Evolutionary conservation across 176 grass and related monocot species (phyloP), one percentile per base, ranked within the genome.

Genomic region (Triticum timopheevii): DNA sequence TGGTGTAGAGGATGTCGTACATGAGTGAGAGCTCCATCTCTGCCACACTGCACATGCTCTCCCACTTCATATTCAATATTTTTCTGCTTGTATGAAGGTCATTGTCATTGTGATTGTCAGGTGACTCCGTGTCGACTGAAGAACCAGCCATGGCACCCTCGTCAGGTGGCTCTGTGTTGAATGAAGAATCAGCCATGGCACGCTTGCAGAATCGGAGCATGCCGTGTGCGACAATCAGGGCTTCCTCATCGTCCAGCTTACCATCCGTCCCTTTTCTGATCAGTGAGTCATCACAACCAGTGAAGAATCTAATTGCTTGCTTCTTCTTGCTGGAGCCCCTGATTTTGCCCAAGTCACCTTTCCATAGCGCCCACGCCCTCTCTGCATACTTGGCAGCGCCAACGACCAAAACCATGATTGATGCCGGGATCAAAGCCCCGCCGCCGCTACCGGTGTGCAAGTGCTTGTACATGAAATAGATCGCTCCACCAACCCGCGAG

Each of bases 1-100:
- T 92, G 49, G 90, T 92, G 83, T 92, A 85, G 7, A 92, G 87
- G 10, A 92, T 69, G 10, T 87, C 85, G 10, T 87, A 87, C 23
- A 77, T n/a, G 5, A 91, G 76, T 5, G 81, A 82, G 6, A 91
- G 67, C 8, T 91, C 49, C 36, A 39, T 39, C 36, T 87, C 74
- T 17, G 28, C 54, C 19, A 42, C 42, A 7, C 5, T 69, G 67
- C 27, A 33, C 25, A 50, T 65, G 4, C 1, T 3, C 39, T 49
- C 2, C 74, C 74, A 77, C 7, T 2, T 10, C 0, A 7, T 1
- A 10, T 7, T 27, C 4, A 39, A 10, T 25, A 80, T 40, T 10
- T 8, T 9, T 2, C 23, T 45, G 71, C 12, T 28, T 15, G 12
- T 5, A 24, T 24, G 24, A 24, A 24, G 24, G 24, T 24, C 24